Percentiles rank a stretch among this genome's conserved stretches.
These are phyloP conservation scores for Kwoniella mangroviensis DNA, from an alignment of 768 basidiomycete species.

Conservation along the genomic window DNA sequence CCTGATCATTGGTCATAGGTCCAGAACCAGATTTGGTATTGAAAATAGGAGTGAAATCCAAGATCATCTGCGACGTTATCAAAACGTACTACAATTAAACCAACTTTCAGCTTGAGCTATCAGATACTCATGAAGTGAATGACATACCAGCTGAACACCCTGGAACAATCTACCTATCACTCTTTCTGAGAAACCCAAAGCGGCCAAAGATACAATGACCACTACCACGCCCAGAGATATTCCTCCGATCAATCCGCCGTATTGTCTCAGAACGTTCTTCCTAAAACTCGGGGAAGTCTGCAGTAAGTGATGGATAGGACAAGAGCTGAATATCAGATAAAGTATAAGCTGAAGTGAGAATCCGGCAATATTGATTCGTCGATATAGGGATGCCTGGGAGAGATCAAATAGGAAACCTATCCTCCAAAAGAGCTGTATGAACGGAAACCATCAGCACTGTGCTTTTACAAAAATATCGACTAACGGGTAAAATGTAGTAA, in stretches of 20 bases:
- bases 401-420: conserved; percentile 4
- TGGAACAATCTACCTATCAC: neutral
- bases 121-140: neutral
- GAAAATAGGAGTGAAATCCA: neutral
- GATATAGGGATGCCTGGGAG: neutral
- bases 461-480: neutral
- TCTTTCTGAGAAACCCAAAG: neutral
- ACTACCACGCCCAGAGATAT: neutral
- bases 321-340: conserved; percentile 1
- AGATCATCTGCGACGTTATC: conserved; percentile 1
- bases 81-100: neutral
- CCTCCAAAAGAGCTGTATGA: neutral
- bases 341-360: neutral
- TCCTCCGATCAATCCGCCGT: neutral
- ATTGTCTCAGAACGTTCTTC: neutral
- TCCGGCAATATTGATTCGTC: neutral
- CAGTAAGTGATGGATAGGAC: neutral
- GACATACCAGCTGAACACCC: conserved; percentile 1
- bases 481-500: too few relatives aligned
- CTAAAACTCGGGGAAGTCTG: neutral
- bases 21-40: neutral
- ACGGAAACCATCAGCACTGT: neutral
- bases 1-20: neutral
- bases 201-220: neutral
- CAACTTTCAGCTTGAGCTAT: too few relatives aligned